phyloP scores from a whole-genome alignment of 345 rosid species.

The Brassica napus region DNA sequence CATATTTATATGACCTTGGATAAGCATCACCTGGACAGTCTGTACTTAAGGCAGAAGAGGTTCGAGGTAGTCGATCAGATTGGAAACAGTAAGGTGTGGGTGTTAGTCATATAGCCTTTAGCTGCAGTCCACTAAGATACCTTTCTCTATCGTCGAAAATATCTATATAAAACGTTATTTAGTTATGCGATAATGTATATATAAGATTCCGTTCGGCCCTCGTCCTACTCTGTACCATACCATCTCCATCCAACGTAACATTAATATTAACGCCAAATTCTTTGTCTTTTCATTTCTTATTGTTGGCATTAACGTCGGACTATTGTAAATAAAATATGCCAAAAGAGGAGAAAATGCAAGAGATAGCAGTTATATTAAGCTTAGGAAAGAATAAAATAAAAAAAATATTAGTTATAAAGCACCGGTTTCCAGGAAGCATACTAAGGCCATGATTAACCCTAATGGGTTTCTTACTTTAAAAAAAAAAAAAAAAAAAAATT shows the following conservation, averaged over 20 bases:
- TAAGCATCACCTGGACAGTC: neutral
- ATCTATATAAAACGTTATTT: neutral
- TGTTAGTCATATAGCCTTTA: neutral
- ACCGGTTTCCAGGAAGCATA: too few species aligned
- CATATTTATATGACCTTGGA: neutral
- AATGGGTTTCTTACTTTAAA: too few species aligned
- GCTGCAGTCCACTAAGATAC: neutral
- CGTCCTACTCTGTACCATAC: neutral
- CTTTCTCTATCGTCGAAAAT: neutral
- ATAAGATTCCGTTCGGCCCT: neutral
- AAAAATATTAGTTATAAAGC: too few species aligned
- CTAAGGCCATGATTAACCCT: too few species aligned
- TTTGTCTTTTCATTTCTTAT: too few species aligned
- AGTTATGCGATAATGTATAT: neutral
- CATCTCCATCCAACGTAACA: neutral
- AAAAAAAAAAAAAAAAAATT: too few species aligned
- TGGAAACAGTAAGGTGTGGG: neutral
- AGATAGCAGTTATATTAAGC: too few species aligned
- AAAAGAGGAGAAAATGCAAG: too few species aligned
- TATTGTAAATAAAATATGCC: too few species aligned
- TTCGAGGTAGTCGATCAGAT: neutral
- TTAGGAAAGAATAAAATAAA: too few species aligned
- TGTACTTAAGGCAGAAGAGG: neutral
- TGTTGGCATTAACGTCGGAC: too few species aligned
- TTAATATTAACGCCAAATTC: too few species aligned